Conservation (phyloP, 75 land plant species). For the Cupressus sempervirens region DNA sequence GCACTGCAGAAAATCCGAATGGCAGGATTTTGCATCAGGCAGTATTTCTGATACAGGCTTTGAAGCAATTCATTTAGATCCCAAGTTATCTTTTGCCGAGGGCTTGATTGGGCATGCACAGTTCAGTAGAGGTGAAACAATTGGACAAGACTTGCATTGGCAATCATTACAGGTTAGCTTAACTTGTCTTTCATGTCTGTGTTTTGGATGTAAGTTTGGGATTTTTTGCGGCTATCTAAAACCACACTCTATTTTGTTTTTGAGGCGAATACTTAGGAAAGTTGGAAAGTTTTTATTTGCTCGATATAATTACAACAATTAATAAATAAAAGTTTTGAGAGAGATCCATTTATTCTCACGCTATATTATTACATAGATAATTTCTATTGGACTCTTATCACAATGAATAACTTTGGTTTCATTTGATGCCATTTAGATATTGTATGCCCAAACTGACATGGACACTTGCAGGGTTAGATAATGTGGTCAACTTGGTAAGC, state of each 20-base stretch:
- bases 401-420: background rate
- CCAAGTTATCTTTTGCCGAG: background rate
- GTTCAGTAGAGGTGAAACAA: background rate
- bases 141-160: background rate
- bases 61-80: background rate
- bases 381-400: background rate
- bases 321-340: background rate
- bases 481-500: background rate
- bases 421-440: background rate
- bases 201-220: background rate
- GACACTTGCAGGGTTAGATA: background rate
- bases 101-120: background rate
- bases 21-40: background rate
- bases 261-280: background rate
- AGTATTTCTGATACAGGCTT: constrained; percentile 1
- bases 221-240: background rate
- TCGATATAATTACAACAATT: background rate
- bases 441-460: background rate
- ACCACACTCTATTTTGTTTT: background rate
- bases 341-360: background rate
- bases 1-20: background rate
- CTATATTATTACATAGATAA: background rate
- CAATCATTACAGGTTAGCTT: constrained; percentile 6
- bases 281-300: background rate
- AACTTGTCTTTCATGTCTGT: background rate